Evolutionary conservation across 2,329 filamentous ascomycete species (phyloP), one percentile per base, ranked within the genome.

Genomic region (Pseudogymnoascus sp.): DNA sequence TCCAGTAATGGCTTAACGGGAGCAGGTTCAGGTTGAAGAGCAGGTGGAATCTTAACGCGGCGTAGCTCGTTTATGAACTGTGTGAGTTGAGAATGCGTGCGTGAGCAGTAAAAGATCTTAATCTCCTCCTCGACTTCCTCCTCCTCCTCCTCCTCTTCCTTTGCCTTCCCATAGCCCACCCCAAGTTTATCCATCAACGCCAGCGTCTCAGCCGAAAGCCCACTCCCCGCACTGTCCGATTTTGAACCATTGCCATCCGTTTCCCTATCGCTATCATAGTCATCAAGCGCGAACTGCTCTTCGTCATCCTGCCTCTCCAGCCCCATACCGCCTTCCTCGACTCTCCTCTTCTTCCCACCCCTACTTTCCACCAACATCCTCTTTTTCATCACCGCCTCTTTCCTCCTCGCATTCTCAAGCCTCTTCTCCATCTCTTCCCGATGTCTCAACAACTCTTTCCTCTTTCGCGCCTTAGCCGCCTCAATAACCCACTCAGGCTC

Each of bases 401-500:
- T 82, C 7, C 78, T 77, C 63, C 84, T 81, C 56, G 87, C 78
- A 46, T 78, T 82, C 41, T 78, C 78, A 46, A 89, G 76, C 61
- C 84, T 80, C 7, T 74, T 75, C 72, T 90, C 86, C 33, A 89
- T 76, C 14, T 87, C 83, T 65, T 82, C 79, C 67, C 81, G 79
- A 65, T 82, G 81, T 37, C 82, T 79, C 8, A 85, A 74, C 16
- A 86, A 75, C 56, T 81, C 80, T 63, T 81, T 78, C 41, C 79
- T 81, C 65, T 79, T 85, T 66, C 85, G 79, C 35, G 82, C 78
- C 64, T 78, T 80, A 12, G 84, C 82, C 73, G 87, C 83, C 67
- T 89, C 83, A 16, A 85, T 70, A 72, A 90, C 84, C 88, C 88
- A 91, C 24, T 83, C 82, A n/a, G 86, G 87, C 66, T 89, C 86